These are phyloP conservation scores for Gynostemma pentaphyllum DNA, from an alignment of 306 rosid species.

Conservation along the genomic window DNA sequence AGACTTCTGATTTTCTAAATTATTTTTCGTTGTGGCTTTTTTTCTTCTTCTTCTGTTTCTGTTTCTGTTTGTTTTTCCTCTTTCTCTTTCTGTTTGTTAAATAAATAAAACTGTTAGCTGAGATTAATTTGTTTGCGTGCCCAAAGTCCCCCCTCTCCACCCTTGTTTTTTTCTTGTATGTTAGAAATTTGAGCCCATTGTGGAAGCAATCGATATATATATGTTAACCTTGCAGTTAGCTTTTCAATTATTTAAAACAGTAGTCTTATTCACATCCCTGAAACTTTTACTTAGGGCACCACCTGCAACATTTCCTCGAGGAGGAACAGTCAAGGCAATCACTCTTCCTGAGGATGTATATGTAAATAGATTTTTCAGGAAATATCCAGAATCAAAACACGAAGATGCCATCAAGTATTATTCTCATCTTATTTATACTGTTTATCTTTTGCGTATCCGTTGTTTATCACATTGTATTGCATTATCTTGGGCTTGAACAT, in stretches of 20 bases:
- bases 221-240: background rate
- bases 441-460: background rate
- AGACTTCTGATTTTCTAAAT: background rate
- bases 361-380: constrained; percentile 54
- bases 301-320: constrained; percentile 68
- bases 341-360: constrained; percentile 77
- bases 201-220: background rate
- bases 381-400: constrained; percentile 60
- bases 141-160: too few relatives aligned
- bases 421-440: constrained; percentile 6
- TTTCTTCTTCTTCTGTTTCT: too few relatives aligned
- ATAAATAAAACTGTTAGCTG: background rate
- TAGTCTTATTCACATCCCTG: background rate
- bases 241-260: background rate
- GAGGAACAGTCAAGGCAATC: constrained; percentile 49
- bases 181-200: background rate
- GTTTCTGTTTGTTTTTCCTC: too few relatives aligned
- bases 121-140: background rate
- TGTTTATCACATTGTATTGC: background rate
- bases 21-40: background rate
- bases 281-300: constrained; percentile 46
- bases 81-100: background rate
- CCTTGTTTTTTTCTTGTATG: background rate
- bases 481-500: background rate
- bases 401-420: constrained; percentile 64